A percentile compares a stretch with the other conserved stretches of the same genome.
Conservation (phyloP, 106 monocot genomes). For the Platanthera zijinensis region DNA sequence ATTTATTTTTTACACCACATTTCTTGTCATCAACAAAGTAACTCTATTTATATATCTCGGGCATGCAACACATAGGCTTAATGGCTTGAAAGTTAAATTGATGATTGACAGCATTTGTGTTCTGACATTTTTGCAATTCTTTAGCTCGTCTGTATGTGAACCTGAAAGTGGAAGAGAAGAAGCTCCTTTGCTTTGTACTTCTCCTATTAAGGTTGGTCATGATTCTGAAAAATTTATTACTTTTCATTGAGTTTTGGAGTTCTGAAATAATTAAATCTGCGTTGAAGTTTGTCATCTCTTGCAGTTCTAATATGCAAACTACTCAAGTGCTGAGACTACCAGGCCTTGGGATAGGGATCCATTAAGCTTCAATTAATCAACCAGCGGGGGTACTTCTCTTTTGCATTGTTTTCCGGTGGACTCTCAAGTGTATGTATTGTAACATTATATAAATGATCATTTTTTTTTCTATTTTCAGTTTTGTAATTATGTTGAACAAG, state of each 20-base stretch:
- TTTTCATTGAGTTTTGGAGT: neutral
- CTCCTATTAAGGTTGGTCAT: conserved; percentile 77
- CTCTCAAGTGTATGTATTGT: conserved; percentile 46
- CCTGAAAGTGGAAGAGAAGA: conserved; percentile 40
- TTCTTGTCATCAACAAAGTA: neutral
- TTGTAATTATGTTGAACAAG: neutral
- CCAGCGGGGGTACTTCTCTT: conserved; percentile 89
- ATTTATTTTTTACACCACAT: neutral
- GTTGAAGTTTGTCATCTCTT: conserved; percentile 15
- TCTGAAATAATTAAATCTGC: neutral
- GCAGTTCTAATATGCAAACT: conserved; percentile 90
- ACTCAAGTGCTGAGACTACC: conserved; percentile 38
- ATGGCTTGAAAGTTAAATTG: neutral
- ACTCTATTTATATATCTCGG: neutral
- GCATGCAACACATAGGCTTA: neutral
- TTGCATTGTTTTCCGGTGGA: conserved; percentile 87
- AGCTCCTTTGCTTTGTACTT: conserved; percentile 65
- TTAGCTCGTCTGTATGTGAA: conserved; percentile 57
- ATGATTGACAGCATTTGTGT: neutral
- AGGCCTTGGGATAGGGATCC: conserved; percentile 46
- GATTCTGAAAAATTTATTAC: neutral
- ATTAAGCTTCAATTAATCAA: conserved; percentile 86
- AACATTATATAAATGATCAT: neutral
- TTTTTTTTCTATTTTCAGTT: neutral
- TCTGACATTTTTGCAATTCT: neutral